Base-by-base conservation (phyloP, 768 basidiomycete genomes). In the Glaciozyma martinii region DNA sequence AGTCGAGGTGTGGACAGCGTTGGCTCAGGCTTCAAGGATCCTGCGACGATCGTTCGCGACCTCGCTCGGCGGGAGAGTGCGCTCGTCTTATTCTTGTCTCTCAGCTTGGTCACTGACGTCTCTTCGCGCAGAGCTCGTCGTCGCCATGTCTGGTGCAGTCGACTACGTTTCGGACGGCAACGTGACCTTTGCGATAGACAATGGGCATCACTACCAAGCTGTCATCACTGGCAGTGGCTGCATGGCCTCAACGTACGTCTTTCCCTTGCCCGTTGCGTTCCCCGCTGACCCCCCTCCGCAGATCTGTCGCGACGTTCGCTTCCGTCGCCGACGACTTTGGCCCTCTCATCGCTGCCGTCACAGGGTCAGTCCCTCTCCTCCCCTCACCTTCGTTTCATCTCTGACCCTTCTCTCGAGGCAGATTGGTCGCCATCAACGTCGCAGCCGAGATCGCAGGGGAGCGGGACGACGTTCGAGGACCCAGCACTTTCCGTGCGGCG, bases 81-180 rank as follows among this genome's bases (percentile, higher is more conserved):
- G 23, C 79, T 76, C 0, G 93, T 95, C 74, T 93, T 86, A 76
- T 79, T 95, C 55, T 89, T 89, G 0, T 89, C 94, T 71, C 91
- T 92, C 9, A 72, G 75, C 18, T 80, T 76, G 7, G 85, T 89
- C 7, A 79, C 89, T n/a, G 80, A 81, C 50, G 76, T 54, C 33
- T 15, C 42, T 27, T 42, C 2, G 53, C 33, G 30, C 70, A 94
- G 90, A 86, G 66, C 87, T 88, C 66, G 80, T 93, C 49, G 78
- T 93, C 29, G 87, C 86, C 25, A 79, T 94, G 70, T 91, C 90
- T 0, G 93, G 93, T 3, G 78, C 80, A 19, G 79, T 76, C 0
- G 93, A 97, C 74, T 93, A 87, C 76, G 80, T 95, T 55, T 90
- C 89, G 0, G 89, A 95, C 72, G 93, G 92, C 9, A 72, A 76